phyloP scores from a whole-genome alignment of 495 filamentous ascomycete genomes.

The Lepidopterella palustris region DNA sequence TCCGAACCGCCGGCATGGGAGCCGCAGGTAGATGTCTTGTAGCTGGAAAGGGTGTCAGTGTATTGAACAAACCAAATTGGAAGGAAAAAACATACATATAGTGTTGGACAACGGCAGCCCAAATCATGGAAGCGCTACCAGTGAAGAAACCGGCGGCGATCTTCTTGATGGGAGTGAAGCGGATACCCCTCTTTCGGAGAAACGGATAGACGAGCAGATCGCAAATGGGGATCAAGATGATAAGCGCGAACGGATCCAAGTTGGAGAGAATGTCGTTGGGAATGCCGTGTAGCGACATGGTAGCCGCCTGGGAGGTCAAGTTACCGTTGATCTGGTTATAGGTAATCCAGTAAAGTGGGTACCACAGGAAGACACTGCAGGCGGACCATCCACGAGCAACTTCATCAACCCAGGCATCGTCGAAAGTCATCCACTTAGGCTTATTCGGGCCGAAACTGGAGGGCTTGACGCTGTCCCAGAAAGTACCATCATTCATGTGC shows the following conservation, averaged over 20 bases:
- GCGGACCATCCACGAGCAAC: conserved; percentile 61
- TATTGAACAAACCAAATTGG: not conserved
- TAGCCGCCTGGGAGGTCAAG: conserved; percentile 66
- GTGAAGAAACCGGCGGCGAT: conserved; percentile 56
- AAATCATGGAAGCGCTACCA: conserved; percentile 22
- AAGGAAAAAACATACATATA: conserved; percentile 5
- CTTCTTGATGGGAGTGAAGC: conserved; percentile 66
- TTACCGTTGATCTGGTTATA: conserved; percentile 61
- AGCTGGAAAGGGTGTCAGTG: not conserved
- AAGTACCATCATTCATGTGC: conserved; percentile 19
- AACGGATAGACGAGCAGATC: conserved; percentile 64
- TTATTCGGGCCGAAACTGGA: conserved; percentile 37
- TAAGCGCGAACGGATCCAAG: conserved; percentile 51
- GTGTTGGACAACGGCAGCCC: conserved; percentile 19
- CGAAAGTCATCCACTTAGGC: conserved; percentile 65
- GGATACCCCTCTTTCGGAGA: conserved; percentile 55
- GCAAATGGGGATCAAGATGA: conserved; percentile 66
- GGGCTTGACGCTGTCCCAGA: conserved; percentile 27
- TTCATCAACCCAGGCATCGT: conserved; percentile 69
- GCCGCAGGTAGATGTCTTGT: conserved; percentile 12
- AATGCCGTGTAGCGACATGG: conserved; percentile 62
- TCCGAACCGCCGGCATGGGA: conserved; percentile 4
- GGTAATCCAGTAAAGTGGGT: conserved; percentile 62
- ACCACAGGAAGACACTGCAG: conserved; percentile 61
- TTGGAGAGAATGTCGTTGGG: conserved; percentile 80